Base-by-base conservation (phyloP, 176 grass and related monocot species). In the Avena atlantica region DNA sequence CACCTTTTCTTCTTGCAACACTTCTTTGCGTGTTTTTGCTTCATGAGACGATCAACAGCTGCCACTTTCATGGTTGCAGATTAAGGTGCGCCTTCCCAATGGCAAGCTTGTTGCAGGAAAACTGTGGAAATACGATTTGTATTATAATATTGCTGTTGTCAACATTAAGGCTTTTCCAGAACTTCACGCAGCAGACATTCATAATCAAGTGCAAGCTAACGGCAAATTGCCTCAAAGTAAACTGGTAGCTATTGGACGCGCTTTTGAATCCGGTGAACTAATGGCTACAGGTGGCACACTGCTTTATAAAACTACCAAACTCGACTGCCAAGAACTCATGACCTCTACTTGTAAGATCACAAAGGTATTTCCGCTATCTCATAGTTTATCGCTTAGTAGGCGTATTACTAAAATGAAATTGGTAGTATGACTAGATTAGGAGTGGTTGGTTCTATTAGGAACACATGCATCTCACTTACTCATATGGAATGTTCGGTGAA, bases 71-170 rank as follows among this genome's bases (percentile, higher is more conserved):
- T 81, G 16, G 62, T 83, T 83, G 66, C 81, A 83, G 81, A 83
- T 83, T 71, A 83, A 24, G 66, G 50, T 83, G 29, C 52, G 20
- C 20, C 66, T 71, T 12, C 81, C 81, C 19, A 71, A 44, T 71
- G 81, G 65, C 66, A 83, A 83, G 12, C 12, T 42, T 24, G 81
- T 24, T 71, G 8, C 21, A 58, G 81, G 81, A 69, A 71, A 83
- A 14, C 40, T 83, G 37, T 72, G 50, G 66, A 83, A 83, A 25
- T 83, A 72, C 23, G 81, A 72, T 71, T 42, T 56, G 15, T 34
- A 71, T 19, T 83, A 58, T 31, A 83, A 83, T 83, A 17, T 72
- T 83, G 81, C 81, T 71, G 20, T 83, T 83, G 81, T 83, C 34
- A 83, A 17, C 12, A 72, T 53, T 50, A 58, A 42, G 66, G n/a